Percentiles rank a stretch among this genome's conserved stretches.
phyloP scores from a whole-genome alignment of 305 asterid species.

The Withania somnifera region DNA sequence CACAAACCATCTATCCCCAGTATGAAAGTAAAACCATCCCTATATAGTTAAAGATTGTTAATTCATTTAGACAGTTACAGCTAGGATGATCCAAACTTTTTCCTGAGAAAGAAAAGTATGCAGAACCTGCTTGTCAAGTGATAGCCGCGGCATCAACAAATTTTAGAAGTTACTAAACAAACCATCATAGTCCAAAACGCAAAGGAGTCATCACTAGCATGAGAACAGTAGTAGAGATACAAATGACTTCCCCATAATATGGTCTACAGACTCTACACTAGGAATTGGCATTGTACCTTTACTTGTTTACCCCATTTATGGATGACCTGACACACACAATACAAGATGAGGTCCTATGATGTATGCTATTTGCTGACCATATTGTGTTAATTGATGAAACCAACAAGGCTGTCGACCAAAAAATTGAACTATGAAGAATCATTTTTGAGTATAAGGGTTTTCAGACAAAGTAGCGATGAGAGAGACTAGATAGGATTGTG shows the following conservation, averaged over 20 bases:
- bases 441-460: not conserved
- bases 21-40: constrained; percentile 95
- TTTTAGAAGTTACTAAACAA: not conserved
- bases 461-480: not conserved
- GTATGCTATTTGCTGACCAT: not conserved
- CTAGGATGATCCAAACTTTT: not conserved
- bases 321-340: not conserved
- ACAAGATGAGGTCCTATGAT: not conserved
- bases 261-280: not conserved
- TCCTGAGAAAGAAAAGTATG: not conserved
- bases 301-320: not conserved
- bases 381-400: not conserved
- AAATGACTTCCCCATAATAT: not conserved
- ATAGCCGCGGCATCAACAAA: not conserved
- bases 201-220: not conserved
- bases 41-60: constrained; percentile 10
- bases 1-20: constrained; percentile 93
- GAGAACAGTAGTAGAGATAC: not conserved
- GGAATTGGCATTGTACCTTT: not conserved
- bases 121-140: not conserved
- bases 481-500: not conserved
- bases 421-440: not conserved
- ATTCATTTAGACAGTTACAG: not conserved
- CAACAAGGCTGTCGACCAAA: not conserved
- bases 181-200: not conserved